Percentiles rank a stretch among this genome's conserved stretches.
phyloP scores from a whole-genome alignment of 2,329 filamentous ascomycete species.

The Ophiostoma quercus region DNA sequence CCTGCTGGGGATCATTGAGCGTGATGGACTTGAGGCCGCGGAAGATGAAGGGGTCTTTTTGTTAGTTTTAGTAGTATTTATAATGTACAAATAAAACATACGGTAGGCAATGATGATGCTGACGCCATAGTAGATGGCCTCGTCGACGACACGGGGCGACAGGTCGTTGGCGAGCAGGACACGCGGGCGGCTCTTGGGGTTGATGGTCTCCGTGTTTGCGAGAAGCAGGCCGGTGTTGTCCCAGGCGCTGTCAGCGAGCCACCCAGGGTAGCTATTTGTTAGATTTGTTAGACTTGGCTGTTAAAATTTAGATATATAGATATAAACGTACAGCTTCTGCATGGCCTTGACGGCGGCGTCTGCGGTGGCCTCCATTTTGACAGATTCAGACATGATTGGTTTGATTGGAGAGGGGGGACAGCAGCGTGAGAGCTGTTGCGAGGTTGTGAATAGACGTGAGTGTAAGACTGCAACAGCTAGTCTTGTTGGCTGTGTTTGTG shows the following conservation, averaged over 20 bases:
- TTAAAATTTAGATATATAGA: too few species aligned
- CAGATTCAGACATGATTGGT: not conserved
- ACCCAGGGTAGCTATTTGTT: slow-evolving; percentile 74
- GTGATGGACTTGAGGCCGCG: slow-evolving; percentile 84
- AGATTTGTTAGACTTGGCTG: too few species aligned
- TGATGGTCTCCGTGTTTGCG: slow-evolving; percentile 35
- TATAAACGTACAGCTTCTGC: slow-evolving; percentile 9
- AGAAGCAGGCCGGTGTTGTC: slow-evolving; percentile 90
- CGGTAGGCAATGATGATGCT: slow-evolving; percentile 83
- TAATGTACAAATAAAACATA: not conserved
- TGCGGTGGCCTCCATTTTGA: not conserved
- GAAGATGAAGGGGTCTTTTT: slow-evolving; percentile 89
- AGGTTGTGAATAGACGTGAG: not conserved
- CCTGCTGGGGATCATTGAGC: slow-evolving; percentile 77
- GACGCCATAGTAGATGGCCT: slow-evolving; percentile 72
- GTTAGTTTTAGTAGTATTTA: not conserved
- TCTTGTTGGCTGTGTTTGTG: too few species aligned
- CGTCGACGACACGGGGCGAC: slow-evolving; percentile 80
- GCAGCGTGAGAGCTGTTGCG: not conserved
- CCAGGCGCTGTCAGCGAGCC: slow-evolving; percentile 81
- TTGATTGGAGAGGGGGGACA: not conserved
- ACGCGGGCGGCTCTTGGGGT: slow-evolving; percentile 32
- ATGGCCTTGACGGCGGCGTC: slow-evolving; percentile 2
- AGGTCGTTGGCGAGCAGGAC: slow-evolving; percentile 76
- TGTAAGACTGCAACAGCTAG: not conserved